Base-by-base conservation (phyloP, 768 basidiomycete genomes). In the Rhizopogon vinicolor region DNA sequence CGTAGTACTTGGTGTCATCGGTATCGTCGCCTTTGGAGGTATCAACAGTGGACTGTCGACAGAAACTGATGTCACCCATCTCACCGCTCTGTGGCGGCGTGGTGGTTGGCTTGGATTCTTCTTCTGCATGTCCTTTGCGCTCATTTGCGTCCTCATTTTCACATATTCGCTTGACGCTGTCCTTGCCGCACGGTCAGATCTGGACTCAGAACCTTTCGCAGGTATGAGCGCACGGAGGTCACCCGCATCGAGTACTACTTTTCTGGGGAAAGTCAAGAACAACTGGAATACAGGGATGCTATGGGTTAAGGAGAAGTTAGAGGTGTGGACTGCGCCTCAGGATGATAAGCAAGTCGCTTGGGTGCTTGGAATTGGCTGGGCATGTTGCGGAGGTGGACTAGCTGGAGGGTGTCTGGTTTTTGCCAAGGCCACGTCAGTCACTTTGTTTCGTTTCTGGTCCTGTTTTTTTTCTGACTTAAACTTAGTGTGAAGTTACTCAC, bases 341-440 rank as follows among this genome's bases (percentile, higher is more conserved):
- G 88, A 88, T 64, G 95, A 98, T 65, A 88, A 82, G 61, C 85
- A 86, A 52, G 76, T 98, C 41, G 87, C 88, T 7, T 97, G 93
- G 91, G 86, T 90, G 28, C 78, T 95, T 44, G 95, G 94, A 13
- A 92, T 98, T 49, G 87, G 87, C 1, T 98, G 95, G 96, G 90
- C 93, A 2, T 93, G 93, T 58, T 85, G 86, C 53, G 94, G 95
- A 35, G 95, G 95, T 12, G 88, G 92, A 37, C 75, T 98, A 40
- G 92, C 93, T 6, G 96, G 95, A 5, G 85, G 86, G 41, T 89
- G 86, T 69, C 76, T 98, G 55, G 92, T 98, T 3, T 95, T 98
- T 58, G 87, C 87, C 6, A 88, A 72, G 51, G 69, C 71, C 8
- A 71, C 61, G 69, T 71, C 41, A 53, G 69, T 65, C 29, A 6